Evolutionary conservation across 208 protist genomes (phyloP), one percentile per base, ranked within the genome.

Genomic region (Phytomonas francai): DNA sequence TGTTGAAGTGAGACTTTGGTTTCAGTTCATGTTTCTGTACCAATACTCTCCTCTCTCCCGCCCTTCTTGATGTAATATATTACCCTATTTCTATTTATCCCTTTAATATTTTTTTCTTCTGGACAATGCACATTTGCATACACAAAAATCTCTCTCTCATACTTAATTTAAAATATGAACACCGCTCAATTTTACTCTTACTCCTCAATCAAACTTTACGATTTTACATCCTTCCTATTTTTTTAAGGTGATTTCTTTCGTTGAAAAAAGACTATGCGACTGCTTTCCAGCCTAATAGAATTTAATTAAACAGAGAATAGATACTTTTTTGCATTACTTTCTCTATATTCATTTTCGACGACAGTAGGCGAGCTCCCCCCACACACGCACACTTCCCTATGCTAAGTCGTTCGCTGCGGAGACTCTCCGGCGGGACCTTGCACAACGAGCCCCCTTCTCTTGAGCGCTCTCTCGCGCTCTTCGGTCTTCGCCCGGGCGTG

Each of bases 401-500:
- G 59, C 59, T 63, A 31, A 2, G 59, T 2, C 59, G 59, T 25
- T 63, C 25, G 29, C 14, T 59, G 56, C 56, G n/a, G 9, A 39
- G 34, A 39, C 34, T 39, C n/a, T 58, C 61, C 39, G 3, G 62
- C 57, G 76, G n/a, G n/a, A n/a, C n/a, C n/a, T n/a, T n/a, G n/a
- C n/a, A n/a, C n/a, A n/a, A n/a, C n/a, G n/a, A n/a, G n/a, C n/a
- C n/a, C n/a, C n/a, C 93, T 84, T 92, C 90, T 14, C 78, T 91
- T 39, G 83, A 93, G 65, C 87, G 93, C 70, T 87, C 90, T 30
- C 93, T 85, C 68, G 86, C 83, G 60, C 90, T 95, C 59, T 95
- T 95, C 72, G 90, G 90, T 25, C 93, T 92, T 73, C 79, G 93
- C 63, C 76, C 93, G 62, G 82, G 85, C 65, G 84, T 93, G 34